phyloP scores from a whole-genome alignment of 2,329 filamentous ascomycete species.

The Fusarium nodosum region DNA sequence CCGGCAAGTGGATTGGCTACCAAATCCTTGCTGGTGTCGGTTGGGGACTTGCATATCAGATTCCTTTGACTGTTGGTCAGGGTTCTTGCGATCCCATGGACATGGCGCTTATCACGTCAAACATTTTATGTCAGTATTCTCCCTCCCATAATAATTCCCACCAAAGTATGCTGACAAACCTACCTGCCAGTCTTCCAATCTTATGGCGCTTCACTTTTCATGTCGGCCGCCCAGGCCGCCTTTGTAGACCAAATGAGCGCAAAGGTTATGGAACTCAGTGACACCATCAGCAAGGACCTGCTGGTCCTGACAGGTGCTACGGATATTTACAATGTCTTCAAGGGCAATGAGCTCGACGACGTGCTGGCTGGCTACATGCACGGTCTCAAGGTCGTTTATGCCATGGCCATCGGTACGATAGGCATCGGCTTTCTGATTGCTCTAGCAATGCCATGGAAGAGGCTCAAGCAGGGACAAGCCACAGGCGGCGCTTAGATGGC shows the following conservation, averaged over 20 bases:
- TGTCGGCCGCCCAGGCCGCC: slow-evolving; percentile 7
- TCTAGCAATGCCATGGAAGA: slow-evolving; percentile 14
- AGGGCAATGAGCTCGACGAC: slow-evolving; percentile 8
- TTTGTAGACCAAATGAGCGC: slow-evolving; percentile 11
- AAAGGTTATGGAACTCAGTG: slow-evolving; percentile 13
- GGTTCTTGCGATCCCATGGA: slow-evolving; percentile 15
- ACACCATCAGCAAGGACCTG: slow-evolving; percentile 8
- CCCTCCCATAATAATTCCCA: not conserved
- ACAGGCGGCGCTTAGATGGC: slow-evolving; percentile 1
- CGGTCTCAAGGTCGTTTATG: slow-evolving; percentile 13
- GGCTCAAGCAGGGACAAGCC: slow-evolving; percentile 9
- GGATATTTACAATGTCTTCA: slow-evolving; percentile 16
- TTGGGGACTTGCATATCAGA: slow-evolving; percentile 59
- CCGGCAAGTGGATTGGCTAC: slow-evolving; percentile 63
- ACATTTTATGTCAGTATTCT: slow-evolving; percentile 7
- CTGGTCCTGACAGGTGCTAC: slow-evolving; percentile 10
- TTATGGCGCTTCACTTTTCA: slow-evolving; percentile 15
- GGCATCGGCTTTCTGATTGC: slow-evolving; percentile 13
- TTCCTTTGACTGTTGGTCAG: slow-evolving; percentile 51
- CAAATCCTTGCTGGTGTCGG: slow-evolving; percentile 63
- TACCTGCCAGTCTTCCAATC: slow-evolving; percentile 13
- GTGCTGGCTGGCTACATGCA: slow-evolving; percentile 14
- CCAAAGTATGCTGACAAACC: not conserved
- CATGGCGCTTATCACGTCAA: slow-evolving; percentile 13
- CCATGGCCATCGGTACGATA: slow-evolving; percentile 10